These are phyloP conservation scores for Dryas alaskensis DNA, from an alignment of 306 rosid species.

Conservation along the genomic window DNA sequence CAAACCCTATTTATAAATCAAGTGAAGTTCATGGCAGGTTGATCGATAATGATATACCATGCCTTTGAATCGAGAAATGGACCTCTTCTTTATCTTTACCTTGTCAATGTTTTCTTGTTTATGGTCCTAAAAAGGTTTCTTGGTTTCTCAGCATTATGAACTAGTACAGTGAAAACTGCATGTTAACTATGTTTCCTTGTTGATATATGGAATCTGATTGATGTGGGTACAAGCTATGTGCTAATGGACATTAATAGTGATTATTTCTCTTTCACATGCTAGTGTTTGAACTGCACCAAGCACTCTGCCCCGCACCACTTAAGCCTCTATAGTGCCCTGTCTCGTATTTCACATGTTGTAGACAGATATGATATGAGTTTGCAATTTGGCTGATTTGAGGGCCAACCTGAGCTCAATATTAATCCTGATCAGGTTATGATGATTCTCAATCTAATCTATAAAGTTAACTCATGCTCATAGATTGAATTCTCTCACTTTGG, in stretches of 20 bases:
- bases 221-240: neutral
- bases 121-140: no score
- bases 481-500: no score
- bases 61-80: neutral
- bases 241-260: neutral
- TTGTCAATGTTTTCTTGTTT: neutral
- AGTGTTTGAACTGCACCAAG: slow-evolving; percentile 22
- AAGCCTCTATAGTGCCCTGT: slow-evolving; percentile 4
- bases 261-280: slow-evolving; percentile 19
- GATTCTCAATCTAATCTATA: neutral
- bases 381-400: neutral
- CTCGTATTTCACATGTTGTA: slow-evolving; percentile 1
- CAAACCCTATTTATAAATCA: neutral
- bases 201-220: neutral
- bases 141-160: neutral
- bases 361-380: neutral
- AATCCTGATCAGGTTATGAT: neutral
- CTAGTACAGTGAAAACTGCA: neutral
- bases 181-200: neutral
- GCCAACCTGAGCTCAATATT: neutral
- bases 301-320: slow-evolving; percentile 20
- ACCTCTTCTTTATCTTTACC: no score
- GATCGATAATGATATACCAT: neutral
- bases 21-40: neutral
- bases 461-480: no score